These are phyloP conservation scores for Suillus lakei DNA, from an alignment of 768 basidiomycete species.

Conservation along the genomic window DNA sequence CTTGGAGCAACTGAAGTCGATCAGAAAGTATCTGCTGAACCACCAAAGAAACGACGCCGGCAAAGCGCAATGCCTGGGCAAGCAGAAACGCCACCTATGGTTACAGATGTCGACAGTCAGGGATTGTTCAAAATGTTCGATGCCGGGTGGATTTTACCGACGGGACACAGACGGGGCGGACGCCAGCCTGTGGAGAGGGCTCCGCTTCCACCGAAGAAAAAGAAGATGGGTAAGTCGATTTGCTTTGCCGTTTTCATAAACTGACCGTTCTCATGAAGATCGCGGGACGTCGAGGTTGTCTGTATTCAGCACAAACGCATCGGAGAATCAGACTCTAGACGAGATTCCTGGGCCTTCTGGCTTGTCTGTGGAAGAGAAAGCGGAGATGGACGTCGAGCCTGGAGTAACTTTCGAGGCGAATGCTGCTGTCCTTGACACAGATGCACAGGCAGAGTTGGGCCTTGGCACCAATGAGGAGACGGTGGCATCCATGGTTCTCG, in stretches of 20 bases:
- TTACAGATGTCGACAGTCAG: conserved; percentile 72
- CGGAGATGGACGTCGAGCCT: conserved; percentile 13
- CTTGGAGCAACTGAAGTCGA: conserved; percentile 16
- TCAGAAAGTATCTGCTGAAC: conserved; percentile 27
- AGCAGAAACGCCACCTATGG: conserved; percentile 55
- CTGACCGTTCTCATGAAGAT: conserved; percentile 24
- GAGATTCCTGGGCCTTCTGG: conserved; percentile 32
- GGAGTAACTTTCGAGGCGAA: neutral
- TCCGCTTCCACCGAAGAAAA: conserved; percentile 57
- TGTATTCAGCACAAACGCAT: conserved; percentile 48
- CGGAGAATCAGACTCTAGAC: conserved; percentile 47
- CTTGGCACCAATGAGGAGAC: neutral
- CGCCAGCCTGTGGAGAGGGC: conserved; percentile 51
- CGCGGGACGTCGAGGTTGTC: conserved; percentile 49
- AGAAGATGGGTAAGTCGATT: conserved; percentile 37
- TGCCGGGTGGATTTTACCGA: conserved; percentile 84
- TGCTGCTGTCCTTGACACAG: neutral
- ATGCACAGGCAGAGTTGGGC: neutral
- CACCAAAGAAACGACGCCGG: conserved; percentile 25
- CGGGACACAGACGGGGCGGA: conserved; percentile 70
- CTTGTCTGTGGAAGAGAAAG: conserved; percentile 22
- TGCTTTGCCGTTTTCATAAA: neutral
- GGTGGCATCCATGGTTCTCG: conserved; percentile 18
- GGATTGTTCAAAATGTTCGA: conserved; percentile 85
- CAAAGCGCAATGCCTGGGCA: conserved; percentile 26